Evolutionary conservation across 108 stramenopile species (phyloP), one percentile per base, ranked within the genome.

Genomic region (Cylindrotheca closterium): DNA sequence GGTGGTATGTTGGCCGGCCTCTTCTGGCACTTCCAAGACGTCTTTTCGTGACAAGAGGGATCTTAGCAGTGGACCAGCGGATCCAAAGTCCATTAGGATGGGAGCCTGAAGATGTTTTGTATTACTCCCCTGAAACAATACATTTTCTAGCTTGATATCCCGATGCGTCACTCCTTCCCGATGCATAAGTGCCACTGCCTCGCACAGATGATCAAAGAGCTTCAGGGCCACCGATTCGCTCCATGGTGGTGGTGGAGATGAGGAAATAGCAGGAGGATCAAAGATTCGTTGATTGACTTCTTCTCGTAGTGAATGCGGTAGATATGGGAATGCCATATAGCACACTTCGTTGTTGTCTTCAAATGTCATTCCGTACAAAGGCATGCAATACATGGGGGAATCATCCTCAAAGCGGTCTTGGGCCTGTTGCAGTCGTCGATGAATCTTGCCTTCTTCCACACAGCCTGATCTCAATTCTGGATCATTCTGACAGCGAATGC

Each of bases 281-380:
- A 89, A 59, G 34, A 81, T 79, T n/a, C 86, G 73, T 25, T 60
- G 65, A 34, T 85, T 77, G 54, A 93, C 84, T 71, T 88, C 81
- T 4, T 63, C 73, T 31, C 87, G 74, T 5, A 93, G 47, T 0
- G 86, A 87, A 47, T 78, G 65, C 0, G 79, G 54, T 19, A 84
- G 52, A 24, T 65, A 68, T 2, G 92, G 88, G 73, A 93, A 93
- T n/a, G 90, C 71, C 88, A 93, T 86, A 79, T 88, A 93, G 49
- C 82, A 85, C 5, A 79, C 58, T 15, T 50, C 57, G 46, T 70
- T 62, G 25, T 68, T 28, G 12, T 65, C 47, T 42, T 32, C 56
- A 51, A 64, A 55, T 18, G 58, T 58, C 46, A 76, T 45, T 2
- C 73, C 69, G 47, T 78, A 58, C 61, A 82, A 56, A 7, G 76